phyloP scores from a whole-genome alignment of 2,329 filamentous ascomycete species.

The Reticulascus tulasneorum region DNA sequence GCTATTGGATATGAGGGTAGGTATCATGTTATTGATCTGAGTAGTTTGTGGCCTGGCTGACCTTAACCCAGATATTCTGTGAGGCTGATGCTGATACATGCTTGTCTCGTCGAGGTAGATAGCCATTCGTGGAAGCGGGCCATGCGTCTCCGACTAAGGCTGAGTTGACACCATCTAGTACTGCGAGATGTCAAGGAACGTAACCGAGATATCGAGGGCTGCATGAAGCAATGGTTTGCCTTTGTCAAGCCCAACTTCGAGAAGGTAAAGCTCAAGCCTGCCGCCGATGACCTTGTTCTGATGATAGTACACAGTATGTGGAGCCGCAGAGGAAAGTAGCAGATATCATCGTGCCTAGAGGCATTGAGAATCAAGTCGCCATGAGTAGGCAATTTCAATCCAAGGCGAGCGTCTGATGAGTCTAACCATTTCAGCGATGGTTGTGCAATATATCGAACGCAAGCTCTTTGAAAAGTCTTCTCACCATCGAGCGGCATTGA shows the following conservation, averaged over 20 bases:
- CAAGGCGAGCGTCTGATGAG: no score
- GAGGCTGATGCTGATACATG: slow-evolving; percentile 95
- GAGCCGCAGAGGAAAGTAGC: slow-evolving; percentile 87
- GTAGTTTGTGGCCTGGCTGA: neutral
- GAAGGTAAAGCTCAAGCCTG: slow-evolving; percentile 41
- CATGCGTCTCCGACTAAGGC: slow-evolving; percentile 3
- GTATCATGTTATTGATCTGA: slow-evolving; percentile 10
- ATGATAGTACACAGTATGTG: slow-evolving; percentile 54
- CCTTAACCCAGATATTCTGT: slow-evolving; percentile 71
- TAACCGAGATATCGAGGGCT: slow-evolving; percentile 87
- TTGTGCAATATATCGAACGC: slow-evolving; percentile 86
- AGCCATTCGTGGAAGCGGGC: slow-evolving; percentile 7
- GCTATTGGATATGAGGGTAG: slow-evolving; percentile 83
- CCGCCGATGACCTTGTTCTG: no score
- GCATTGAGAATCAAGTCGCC: slow-evolving; percentile 90
- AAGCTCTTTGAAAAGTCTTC: slow-evolving; percentile 83
- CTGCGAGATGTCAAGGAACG: slow-evolving; percentile 85
- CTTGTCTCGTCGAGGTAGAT: slow-evolving; percentile 77
- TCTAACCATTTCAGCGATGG: slow-evolving; percentile 61
- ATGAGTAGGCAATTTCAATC: slow-evolving; percentile 56
- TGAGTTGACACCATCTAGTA: slow-evolving; percentile 43
- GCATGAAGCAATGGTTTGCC: slow-evolving; percentile 95
- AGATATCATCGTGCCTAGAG: slow-evolving; percentile 92
- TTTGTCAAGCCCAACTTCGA: slow-evolving; percentile 98
- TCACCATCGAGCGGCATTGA: slow-evolving; percentile 75